phyloP scores from a whole-genome alignment of 345 rosid species.

The Anacardium occidentale region DNA sequence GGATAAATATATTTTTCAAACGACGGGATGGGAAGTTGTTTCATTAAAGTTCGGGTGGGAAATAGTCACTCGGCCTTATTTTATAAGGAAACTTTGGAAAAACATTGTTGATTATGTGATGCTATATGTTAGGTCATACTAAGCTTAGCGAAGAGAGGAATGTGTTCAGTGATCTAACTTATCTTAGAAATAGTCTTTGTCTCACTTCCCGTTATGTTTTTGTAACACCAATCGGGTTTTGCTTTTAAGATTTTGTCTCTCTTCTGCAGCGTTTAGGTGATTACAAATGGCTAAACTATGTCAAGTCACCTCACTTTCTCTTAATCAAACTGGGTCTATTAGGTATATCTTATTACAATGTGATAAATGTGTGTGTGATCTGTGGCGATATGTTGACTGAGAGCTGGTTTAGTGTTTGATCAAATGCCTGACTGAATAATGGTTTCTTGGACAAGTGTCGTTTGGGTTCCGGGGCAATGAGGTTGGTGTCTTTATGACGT shows the following conservation, averaged over 20 bases:
- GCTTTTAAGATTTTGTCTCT: background rate
- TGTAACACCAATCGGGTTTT: background rate
- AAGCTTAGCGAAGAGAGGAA: too few species aligned
- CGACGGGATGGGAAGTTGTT: too few species aligned
- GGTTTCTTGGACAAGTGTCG: background rate
- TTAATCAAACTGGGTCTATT: slow-evolving; percentile 9
- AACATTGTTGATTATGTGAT: too few species aligned
- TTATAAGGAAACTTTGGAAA: too few species aligned
- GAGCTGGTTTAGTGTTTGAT: background rate
- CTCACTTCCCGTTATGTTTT: background rate
- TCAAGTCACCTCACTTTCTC: slow-evolving; percentile 3
- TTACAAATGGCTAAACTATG: background rate
- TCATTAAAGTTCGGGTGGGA: too few species aligned
- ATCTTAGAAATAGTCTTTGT: background rate
- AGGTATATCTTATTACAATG: background rate
- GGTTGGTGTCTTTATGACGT: background rate
- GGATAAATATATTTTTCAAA: too few species aligned
- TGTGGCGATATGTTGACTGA: background rate
- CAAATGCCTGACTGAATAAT: background rate
- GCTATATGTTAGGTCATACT: too few species aligned
- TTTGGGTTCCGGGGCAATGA: background rate
- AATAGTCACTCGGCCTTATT: too few species aligned
- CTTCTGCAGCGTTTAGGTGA: background rate
- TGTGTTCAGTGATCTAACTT: too few species aligned
- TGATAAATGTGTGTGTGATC: background rate